Evolutionary conservation across 352 stramenopile genomes (phyloP), one percentile per base, ranked within the genome.

Genomic region (Globisporangium splendens): DNA sequence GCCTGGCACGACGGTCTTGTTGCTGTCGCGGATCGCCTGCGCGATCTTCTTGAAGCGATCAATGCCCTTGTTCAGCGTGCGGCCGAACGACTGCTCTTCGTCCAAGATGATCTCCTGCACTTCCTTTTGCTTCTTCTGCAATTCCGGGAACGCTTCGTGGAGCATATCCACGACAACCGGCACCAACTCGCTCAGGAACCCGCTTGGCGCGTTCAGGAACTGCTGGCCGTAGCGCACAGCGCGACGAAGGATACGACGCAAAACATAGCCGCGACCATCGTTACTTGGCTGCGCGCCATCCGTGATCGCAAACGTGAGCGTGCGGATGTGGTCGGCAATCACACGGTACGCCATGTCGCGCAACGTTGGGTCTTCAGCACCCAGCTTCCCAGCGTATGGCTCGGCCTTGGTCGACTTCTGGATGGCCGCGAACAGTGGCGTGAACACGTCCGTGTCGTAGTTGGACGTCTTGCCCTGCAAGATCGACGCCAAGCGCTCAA

Each of bases 391-490:
- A 31, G 78, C 87, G 83, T 96, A 97, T 44, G 70, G 63, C 6
- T 79, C 72, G 10, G 78, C 76, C 56, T 91, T 87, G 13, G 89
- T 89, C 31, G 96, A 70, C 43, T 83, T 64, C 51, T 95, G 79
- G 62, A 99, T 98, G 20, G 86, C 87, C 1, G 80, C 79, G 65
- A 99, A 99, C n/a, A 99, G 74, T 17, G 94, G 91, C 31, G 77
- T 82, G 72, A 99, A 99, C 24, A 98, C 83, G 66, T 99, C 98
- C 66, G 97, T 99, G 76, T 99, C 97, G 78, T 99, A 99, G 82
- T 99, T 99, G 42, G 86, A 97, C 55, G 75, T 83, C 70, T 97
- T 97, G 56, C 86, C 82, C 73, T 98, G 92, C 51, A 98, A 65
- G 47, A 98, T 95, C 39, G 86, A 96, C 1, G 86, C 86, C 33